These are phyloP conservation scores for Pezicula radicicola DNA, from an alignment of 2,329 filamentous ascomycete species.

Conservation along the genomic window DNA sequence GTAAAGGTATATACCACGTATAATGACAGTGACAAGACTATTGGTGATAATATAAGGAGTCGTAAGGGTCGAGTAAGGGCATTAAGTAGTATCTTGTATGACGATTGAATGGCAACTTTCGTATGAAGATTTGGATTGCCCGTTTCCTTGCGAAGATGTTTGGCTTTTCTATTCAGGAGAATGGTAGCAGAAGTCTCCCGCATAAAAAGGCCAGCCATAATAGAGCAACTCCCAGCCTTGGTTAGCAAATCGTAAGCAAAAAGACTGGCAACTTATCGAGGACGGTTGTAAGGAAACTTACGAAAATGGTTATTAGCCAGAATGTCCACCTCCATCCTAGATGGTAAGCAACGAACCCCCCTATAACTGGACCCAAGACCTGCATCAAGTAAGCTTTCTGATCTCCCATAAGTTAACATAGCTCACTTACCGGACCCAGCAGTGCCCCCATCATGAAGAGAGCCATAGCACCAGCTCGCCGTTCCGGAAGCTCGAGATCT, in stretches of 20 bases:
- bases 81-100: constrained; percentile 24
- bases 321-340: constrained; percentile 21
- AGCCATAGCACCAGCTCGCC: constrained; percentile 55
- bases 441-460: constrained; percentile 34
- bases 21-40: constrained; percentile 28
- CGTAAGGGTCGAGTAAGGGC: constrained; percentile 32
- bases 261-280: constrained; percentile 27
- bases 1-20: constrained; percentile 32
- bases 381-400: constrained; percentile 36
- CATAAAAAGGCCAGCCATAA: too few relatives aligned
- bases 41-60: constrained; percentile 29
- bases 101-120: constrained; percentile 35
- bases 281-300: too few relatives aligned
- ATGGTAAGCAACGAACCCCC: constrained; percentile 47
- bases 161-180: constrained; percentile 39
- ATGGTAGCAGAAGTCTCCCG: constrained; percentile 45
- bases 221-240: too few relatives aligned
- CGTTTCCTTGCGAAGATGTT: constrained; percentile 44
- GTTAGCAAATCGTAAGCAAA: too few relatives aligned
- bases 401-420: constrained; percentile 41
- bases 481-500: constrained; percentile 57
- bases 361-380: not conserved
- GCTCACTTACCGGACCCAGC: constrained; percentile 43
- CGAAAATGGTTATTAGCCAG: not conserved
- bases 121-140: constrained; percentile 34